Conservation (phyloP, 768 basidiomycete genomes). For the Amanita rubescens region DNA sequence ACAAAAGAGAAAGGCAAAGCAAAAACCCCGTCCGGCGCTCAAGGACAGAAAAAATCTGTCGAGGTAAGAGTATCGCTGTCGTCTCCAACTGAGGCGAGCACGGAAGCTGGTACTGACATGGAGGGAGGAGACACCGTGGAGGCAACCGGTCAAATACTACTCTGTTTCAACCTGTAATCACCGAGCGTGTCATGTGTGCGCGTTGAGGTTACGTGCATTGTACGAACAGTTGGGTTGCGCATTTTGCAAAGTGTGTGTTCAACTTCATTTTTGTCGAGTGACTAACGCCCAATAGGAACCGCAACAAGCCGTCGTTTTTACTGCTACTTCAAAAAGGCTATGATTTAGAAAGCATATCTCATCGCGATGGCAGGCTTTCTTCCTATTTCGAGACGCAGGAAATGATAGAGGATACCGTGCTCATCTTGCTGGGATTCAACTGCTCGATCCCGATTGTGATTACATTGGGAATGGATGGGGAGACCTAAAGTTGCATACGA, state of each 20-base stretch:
- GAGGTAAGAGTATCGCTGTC: not conserved
- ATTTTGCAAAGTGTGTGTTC: conserved; percentile 79
- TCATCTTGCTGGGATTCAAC: conserved; percentile 89
- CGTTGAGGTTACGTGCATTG: conserved; percentile 76
- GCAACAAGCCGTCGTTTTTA: conserved; percentile 71
- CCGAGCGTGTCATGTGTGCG: conserved; percentile 91
- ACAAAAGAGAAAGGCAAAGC: not conserved
- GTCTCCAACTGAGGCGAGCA: not conserved
- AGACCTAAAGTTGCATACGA: conserved; percentile 79
- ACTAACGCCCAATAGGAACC: conserved; percentile 43
- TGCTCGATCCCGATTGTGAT: conserved; percentile 84
- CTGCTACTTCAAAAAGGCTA: conserved; percentile 51
- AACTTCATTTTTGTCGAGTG: not conserved
- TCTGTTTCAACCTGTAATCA: conserved; percentile 89
- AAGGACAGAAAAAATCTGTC: not conserved
- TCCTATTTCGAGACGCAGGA: conserved; percentile 86
- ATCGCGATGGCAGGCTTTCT: conserved; percentile 64
- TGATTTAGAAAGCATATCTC: conserved; percentile 44
- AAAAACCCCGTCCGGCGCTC: not conserved
- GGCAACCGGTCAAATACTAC: conserved; percentile 83
- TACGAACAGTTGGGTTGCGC: conserved; percentile 94
- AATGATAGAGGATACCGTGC: conserved; percentile 94
- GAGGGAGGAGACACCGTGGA: conserved; percentile 9
- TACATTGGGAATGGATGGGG: conserved; percentile 85
- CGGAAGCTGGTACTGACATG: not conserved